Evolutionary conservation across 805 yeast genomes (phyloP).

Genomic region (Kodamaea laetipori): DNA sequence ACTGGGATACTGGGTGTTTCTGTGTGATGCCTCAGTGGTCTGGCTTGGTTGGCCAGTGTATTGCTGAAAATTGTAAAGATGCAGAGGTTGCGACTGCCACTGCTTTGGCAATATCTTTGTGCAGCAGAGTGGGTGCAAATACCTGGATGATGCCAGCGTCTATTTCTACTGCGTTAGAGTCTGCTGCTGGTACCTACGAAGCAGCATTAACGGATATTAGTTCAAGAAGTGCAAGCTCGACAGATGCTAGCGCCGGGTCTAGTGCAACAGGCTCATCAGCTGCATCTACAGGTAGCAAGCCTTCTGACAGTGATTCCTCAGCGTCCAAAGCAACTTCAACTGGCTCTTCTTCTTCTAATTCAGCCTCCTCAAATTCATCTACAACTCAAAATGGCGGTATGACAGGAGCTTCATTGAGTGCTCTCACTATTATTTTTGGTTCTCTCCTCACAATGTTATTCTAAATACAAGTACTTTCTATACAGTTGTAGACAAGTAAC

Average conservation of each 20-base stretch:
- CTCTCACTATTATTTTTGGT: conserved; percentile 10
- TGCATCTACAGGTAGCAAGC: background rate
- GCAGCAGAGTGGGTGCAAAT: conserved; percentile 43
- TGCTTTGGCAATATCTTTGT: conserved; percentile 44
- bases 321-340: conserved; percentile 18
- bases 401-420: conserved; percentile 11
- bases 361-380: no score
- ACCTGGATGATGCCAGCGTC: conserved; percentile 50
- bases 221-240: conserved; percentile 7
- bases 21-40: conserved; percentile 52
- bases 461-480: background rate
- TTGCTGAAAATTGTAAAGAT: conserved; percentile 41
- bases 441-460: conserved; percentile 7
- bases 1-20: conserved; percentile 55
- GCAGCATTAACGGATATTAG: conserved; percentile 15
- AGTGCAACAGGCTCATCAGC: background rate
- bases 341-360: conserved; percentile 20
- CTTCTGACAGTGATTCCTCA: conserved; percentile 3
- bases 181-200: conserved; percentile 24
- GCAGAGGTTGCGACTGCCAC: conserved; percentile 40
- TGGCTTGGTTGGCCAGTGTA: conserved; percentile 45
- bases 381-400: conserved; percentile 17
- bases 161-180: conserved; percentile 29
- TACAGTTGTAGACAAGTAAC: background rate
- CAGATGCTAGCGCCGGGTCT: background rate